A percentile compares a stretch with the other conserved stretches of the same genome.
Conservation (phyloP, 1,284 basidiomycete genomes). For the Stereum hirsutum region DNA sequence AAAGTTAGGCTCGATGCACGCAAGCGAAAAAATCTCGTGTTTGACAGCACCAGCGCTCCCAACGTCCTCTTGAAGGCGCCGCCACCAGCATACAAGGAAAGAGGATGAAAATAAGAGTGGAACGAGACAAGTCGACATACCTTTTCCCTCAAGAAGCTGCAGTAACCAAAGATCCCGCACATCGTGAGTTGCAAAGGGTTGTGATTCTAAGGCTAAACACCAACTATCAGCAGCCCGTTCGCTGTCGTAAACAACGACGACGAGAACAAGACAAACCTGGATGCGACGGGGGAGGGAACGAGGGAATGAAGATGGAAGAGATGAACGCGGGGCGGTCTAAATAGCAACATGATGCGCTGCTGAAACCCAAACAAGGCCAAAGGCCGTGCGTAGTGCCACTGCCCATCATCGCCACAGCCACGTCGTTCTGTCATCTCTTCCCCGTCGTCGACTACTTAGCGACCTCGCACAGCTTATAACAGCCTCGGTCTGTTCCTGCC, state of each 20-base stretch:
- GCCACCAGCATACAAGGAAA: not conserved
- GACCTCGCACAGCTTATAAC: too few species aligned
- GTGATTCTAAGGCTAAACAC: not conserved
- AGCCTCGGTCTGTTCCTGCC: too few species aligned
- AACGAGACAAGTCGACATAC: constrained; percentile 29
- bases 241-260: not conserved
- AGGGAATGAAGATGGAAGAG: not conserved
- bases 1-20: not conserved
- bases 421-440: too few species aligned
- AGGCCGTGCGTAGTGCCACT: not conserved
- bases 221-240: not conserved
- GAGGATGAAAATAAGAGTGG: not conserved
- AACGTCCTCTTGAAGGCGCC: not conserved
- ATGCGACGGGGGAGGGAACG: not conserved
- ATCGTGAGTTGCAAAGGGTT: constrained; percentile 30
- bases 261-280: not conserved
- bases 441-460: too few species aligned
- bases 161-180: constrained; percentile 96
- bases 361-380: constrained; percentile 6
- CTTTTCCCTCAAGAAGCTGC: constrained; percentile 90
- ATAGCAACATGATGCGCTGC: not conserved
- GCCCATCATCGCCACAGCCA: too few species aligned
- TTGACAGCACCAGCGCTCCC: not conserved
- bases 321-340: not conserved
- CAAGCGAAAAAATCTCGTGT: not conserved